Evolutionary conservation across 768 basidiomycete species (phyloP), one percentile per base, ranked within the genome.

Genomic region (Crepidotus variabilis): DNA sequence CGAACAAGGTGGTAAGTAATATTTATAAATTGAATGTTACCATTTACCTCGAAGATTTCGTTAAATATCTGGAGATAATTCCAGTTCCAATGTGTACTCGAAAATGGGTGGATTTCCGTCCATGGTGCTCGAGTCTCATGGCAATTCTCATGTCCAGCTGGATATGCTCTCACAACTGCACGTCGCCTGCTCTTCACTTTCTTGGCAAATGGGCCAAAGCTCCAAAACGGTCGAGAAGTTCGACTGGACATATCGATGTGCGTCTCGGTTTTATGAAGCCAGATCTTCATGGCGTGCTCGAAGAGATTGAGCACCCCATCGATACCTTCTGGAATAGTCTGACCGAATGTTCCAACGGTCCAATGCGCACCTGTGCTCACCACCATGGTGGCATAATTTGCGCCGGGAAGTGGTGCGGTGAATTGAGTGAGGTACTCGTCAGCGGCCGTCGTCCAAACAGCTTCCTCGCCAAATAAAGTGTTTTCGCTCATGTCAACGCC

Each of bases 321-420:
- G 55, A 85, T 82, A 1, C 84, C 85, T n/a, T 73, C 71, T 0
- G 69, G 71, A 23, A 67, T 59, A 2, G 58, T 46, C 49, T 70
- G 64, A 6, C 67, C 65, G 64, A 88, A 78, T 22, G 83, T 61
- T 0, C 75, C 79, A 3, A 81, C 80, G 1, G 85, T 87, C 87
- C 87, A 88, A 65, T 88, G 87, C 0, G 85, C 86, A 2, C 71
- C 87, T 0, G 86, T 88, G 67, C 78, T 84, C 21, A 82, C 78
- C 55, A 88, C 63, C 67, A 88, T 71, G 8, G 85, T 87, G 43
- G 77, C 77, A 66, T 86, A 88, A 59, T 83, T 80, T 6, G 66
- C 76, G 18, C 74, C 61, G 2, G 84, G 84, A 0, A 76, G 70
- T 6, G 77, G 74, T 1, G 71, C 67, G 10, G 79, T 66, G 69